Base-by-base conservation (phyloP, 2,329 filamentous ascomycete species). In the Alternaria dauci region DNA sequence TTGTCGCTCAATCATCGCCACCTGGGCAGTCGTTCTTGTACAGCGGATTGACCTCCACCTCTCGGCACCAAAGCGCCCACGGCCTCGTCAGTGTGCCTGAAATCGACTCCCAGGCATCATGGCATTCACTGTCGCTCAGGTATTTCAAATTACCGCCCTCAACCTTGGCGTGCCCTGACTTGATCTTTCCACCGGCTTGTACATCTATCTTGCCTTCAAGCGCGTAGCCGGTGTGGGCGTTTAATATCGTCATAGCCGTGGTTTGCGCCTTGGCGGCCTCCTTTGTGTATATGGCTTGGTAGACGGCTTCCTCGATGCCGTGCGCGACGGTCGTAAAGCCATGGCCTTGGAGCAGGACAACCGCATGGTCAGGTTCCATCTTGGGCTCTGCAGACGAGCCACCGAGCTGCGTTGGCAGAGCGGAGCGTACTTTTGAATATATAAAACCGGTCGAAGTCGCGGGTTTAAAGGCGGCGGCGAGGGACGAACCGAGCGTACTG, bases 241-340 rank as follows among this genome's bases (percentile, higher is more conserved):
- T 76, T 39, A 70, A 68, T 20, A 79, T 69, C 7, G 66, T 67
- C 52, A 78, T 48, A 3, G 80, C 79, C 1, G 73, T 71, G 1
- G 76, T 81, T 59, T 83, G 81, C 8, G 78, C 70, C 48, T 77
- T 74, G 1, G 82, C 81, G 39, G 74, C 74, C 54, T 76, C 72
- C 23, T 65, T 70, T 6, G 80, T 82, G 64, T 80, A 83, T 20
- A 82, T 78, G 1, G 81, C 78, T 54, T 81, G 78, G 60, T 78
- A 82, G 0, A 83, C 81, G 0, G 77, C 80, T 63, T 82, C 80
- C 65, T 82, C 78, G 55, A 83, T 80, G 8, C 75, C 74, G 2
- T 71, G 68, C 0, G 79, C 81, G 0, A 78, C 70, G 11, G 77
- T 79, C 1, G 80, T 81, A 60, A 83, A 83, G 25, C 82, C 82